Percentiles rank a stretch among this genome's conserved stretches.
Evolutionary conservation across 2,329 filamentous ascomycete genomes (phyloP).

Genomic region (Cytospora paraplurivora): DNA sequence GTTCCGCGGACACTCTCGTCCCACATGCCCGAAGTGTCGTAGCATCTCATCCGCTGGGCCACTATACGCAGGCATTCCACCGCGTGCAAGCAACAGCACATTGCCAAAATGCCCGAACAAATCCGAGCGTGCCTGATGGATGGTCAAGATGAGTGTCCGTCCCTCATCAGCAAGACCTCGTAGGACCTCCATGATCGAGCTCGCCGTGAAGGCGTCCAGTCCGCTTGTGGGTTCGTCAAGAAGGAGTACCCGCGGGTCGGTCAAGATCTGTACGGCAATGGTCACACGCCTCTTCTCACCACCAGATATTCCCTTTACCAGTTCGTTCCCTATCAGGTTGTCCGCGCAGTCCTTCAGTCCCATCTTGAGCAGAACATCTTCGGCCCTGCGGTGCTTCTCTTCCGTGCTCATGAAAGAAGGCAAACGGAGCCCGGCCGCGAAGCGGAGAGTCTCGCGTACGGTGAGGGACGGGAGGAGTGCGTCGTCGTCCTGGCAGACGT

Average conservation of each 20-base stretch:
- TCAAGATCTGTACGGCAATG: constrained; percentile 77
- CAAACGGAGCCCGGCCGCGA: constrained; percentile 70
- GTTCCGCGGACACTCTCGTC: constrained; percentile 66
- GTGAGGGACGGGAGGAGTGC: constrained; percentile 73
- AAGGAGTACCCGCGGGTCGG: constrained; percentile 70
- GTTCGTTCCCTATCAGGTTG: constrained; percentile 70
- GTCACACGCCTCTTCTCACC: constrained; percentile 78
- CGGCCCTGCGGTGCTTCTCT: constrained; percentile 68
- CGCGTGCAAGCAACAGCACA: constrained; percentile 69
- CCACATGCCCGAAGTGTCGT: constrained; percentile 60
- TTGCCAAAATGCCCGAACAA: constrained; percentile 72
- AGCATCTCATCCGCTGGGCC: constrained; percentile 67
- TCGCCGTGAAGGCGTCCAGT: constrained; percentile 75
- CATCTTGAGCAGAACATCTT: constrained; percentile 73
- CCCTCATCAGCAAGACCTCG: constrained; percentile 71
- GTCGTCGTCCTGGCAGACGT: constrained; percentile 78
- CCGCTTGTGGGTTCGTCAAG: constrained; percentile 78
- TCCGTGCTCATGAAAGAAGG: constrained; percentile 69
- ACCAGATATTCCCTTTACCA: constrained; percentile 77
- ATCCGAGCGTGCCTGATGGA: constrained; percentile 76
- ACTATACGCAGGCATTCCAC: constrained; percentile 68
- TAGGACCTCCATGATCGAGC: constrained; percentile 75
- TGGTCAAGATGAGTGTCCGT: constrained; percentile 73
- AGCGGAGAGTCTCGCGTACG: constrained; percentile 72
- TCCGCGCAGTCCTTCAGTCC: constrained; percentile 78